Base-by-base conservation (phyloP, 495 filamentous ascomycete species). In the Penicillium parvum region DNA sequence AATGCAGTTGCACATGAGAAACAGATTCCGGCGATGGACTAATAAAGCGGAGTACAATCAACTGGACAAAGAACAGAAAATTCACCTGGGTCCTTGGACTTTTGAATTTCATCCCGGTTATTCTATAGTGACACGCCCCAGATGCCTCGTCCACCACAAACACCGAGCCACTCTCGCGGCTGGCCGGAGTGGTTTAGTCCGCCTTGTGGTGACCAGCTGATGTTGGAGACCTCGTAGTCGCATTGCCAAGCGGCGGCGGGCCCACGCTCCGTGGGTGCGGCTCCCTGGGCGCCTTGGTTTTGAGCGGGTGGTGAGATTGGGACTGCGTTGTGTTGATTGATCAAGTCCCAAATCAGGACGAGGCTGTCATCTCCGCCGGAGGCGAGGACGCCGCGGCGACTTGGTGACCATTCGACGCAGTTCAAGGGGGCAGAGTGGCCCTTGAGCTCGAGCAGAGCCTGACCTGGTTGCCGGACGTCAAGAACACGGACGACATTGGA, bases 391-490 rank as follows among this genome's bases (percentile, higher is more conserved):
- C 94, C 92, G 50, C 92, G 75, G 32, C 89, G 79, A 37, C 79
- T 80, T 0, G 90, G 92, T 2, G 87, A 90, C 92, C 92, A 98
- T 68, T 98, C 92, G 43, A 96, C 84, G 54, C 85, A 90, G 61
- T 90, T 97, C 28, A 99, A 73, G 11, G 86, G 65, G 6, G 87
- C 84, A 11, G 79, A 76, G 62, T 97, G 94, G n/a, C 92, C 92
- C 23, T 88, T 88, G 30, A 99, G 76, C 58, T 99, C 92, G 15
- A 97, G 77, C 9, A 99, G 74, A 1, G 92, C 92, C 65, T 96
- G 90, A 8, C 92, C 92, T 2, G 92, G 92, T 72, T 97, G 94
- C 12, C 92, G 86, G 10, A 96, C 91, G 54, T 99, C 92, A 11
- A 99, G 82, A 42, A 99, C 94, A 16, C 92, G 85, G 58, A 99